These are phyloP conservation scores for Corynespora cassiicola DNA, from an alignment of 2,329 filamentous ascomycete genomes.

Conservation along the genomic window DNA sequence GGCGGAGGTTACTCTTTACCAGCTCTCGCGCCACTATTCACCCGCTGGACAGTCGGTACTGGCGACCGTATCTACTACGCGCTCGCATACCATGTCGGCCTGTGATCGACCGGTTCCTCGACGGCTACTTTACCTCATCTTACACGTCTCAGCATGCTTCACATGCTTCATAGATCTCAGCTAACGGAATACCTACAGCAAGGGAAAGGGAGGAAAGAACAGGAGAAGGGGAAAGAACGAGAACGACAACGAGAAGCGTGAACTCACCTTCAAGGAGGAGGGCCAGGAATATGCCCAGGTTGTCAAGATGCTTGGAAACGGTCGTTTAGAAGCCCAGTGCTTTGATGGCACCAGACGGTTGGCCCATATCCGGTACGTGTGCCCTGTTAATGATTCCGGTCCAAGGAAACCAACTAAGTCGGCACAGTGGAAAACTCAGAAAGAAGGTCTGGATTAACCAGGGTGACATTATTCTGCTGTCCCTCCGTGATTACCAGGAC, in stretches of 20 bases:
- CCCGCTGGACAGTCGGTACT: too few relatives aligned
- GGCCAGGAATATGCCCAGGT: slow-evolving; percentile 92
- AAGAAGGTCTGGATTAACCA: slow-evolving; percentile 99
- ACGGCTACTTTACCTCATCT: too few relatives aligned
- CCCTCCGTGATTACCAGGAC: slow-evolving; percentile 90
- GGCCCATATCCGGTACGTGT: slow-evolving; percentile 85
- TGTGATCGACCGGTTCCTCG: too few relatives aligned
- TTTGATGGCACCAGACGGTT: slow-evolving; percentile 92
- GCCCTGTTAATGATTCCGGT: too few relatives aligned
- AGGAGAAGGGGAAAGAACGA: slow-evolving; percentile 95
- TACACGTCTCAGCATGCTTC: too few relatives aligned
- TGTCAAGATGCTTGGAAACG: slow-evolving; percentile 95
- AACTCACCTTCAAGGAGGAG: slow-evolving; percentile 98
- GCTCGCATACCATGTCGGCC: too few relatives aligned
- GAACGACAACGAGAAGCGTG: slow-evolving; percentile 94
- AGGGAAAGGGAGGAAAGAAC: slow-evolving; percentile 99
- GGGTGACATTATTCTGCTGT: slow-evolving; percentile 75
- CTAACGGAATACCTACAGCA: too few relatives aligned
- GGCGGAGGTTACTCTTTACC: too few relatives aligned
- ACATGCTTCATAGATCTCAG: too few relatives aligned
- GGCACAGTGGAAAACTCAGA: slow-evolving; percentile 94
- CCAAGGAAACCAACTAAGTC: too few relatives aligned
- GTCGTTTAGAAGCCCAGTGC: slow-evolving; percentile 89
- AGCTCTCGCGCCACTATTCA: too few relatives aligned
- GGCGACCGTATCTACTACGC: too few relatives aligned